phyloP scores from a whole-genome alignment of 257 asterid species.

The Salvia rosmarinus region DNA sequence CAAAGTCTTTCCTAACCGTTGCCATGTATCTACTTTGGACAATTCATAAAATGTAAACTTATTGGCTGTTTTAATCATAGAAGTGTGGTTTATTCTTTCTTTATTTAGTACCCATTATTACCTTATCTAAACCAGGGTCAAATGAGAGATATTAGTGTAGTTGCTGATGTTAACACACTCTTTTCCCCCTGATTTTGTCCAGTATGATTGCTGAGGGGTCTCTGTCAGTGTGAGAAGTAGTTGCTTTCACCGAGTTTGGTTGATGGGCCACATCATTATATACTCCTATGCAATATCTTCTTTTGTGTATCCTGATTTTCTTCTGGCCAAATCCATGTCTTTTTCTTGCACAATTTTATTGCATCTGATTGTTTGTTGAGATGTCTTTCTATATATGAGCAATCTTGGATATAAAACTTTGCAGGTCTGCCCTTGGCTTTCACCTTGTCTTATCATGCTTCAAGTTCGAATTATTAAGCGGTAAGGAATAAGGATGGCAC shows the following conservation, averaged over 20 bases:
- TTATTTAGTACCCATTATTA: conserved; percentile 24
- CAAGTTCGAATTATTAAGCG: conserved; percentile 32
- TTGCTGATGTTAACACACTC: conserved; percentile 29
- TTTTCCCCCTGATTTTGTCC: conserved; percentile 19
- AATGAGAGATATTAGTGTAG: conserved; percentile 21
- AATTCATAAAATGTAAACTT: conserved; percentile 33
- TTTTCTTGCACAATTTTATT: conserved; percentile 39
- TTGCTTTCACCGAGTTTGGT: conserved; percentile 58
- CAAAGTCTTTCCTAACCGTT: conserved; percentile 66
- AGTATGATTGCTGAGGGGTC: conserved; percentile 55
- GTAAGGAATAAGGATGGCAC: conserved; percentile 49
- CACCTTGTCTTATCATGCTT: conserved; percentile 38
- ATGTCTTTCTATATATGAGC: conserved; percentile 36
- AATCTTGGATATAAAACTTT: conserved; percentile 26
- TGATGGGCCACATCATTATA: conserved; percentile 31
- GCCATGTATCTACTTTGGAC: conserved; percentile 43
- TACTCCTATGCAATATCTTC: conserved; percentile 2
- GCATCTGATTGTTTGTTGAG: conserved; percentile 30
- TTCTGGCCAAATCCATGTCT: conserved; percentile 34
- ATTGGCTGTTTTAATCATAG: conserved; percentile 33
- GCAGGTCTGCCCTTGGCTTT: conserved; percentile 40
- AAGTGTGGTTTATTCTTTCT: conserved; percentile 20
- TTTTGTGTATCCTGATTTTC: conserved; percentile 27
- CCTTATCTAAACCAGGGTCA: neutral
- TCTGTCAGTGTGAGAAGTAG: conserved; percentile 53